Conservation (phyloP, 1,139 yeast species). For the Meyerozyma smithsonii region DNA sequence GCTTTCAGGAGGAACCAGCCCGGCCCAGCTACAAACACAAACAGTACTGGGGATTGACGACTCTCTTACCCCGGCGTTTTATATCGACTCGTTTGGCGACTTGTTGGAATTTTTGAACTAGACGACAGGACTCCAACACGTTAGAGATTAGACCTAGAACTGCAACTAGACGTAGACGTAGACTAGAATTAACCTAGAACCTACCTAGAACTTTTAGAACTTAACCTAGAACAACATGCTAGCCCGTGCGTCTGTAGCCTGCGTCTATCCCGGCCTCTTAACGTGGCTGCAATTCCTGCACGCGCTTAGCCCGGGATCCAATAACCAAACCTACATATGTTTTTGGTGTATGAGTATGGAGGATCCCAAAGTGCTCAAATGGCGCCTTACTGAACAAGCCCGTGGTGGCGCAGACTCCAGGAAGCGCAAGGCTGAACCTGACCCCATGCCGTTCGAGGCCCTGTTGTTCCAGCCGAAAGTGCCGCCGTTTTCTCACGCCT, state of each 20-base stretch:
- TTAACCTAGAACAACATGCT: too few species aligned
- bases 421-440: neutral
- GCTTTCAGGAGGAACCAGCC: conserved; percentile 33
- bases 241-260: too few species aligned
- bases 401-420: neutral
- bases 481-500: neutral
- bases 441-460: neutral
- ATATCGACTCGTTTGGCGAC: conserved; percentile 29
- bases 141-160: neutral
- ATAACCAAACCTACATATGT: too few species aligned
- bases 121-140: too few species aligned
- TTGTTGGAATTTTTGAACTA: conserved; percentile 10
- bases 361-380: neutral
- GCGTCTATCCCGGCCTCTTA: too few species aligned
- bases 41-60: conserved; percentile 13
- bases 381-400: neutral
- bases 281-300: neutral
- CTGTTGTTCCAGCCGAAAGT: neutral
- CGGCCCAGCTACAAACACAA: conserved; percentile 11
- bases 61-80: conserved; percentile 26
- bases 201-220: too few species aligned
- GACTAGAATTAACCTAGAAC: too few species aligned
- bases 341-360: too few species aligned
- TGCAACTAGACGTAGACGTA: neutral
- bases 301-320: too few species aligned